Conservation (phyloP, 495 filamentous ascomycete species). For the Copromyces sp. region DNA sequence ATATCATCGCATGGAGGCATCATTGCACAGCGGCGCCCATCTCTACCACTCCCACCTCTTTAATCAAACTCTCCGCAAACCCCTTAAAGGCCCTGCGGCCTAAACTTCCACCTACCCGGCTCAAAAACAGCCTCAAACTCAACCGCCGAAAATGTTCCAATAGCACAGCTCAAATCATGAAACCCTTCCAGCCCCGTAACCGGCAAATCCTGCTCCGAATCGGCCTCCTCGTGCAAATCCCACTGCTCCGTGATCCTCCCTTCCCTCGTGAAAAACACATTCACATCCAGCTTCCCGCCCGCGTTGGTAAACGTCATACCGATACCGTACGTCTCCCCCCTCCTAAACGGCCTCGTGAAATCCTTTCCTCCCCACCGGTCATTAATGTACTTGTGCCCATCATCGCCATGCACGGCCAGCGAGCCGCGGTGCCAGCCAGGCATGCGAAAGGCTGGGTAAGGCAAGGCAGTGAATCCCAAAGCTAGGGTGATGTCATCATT, state of each 20-base stretch:
- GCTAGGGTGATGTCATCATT: constrained; percentile 54
- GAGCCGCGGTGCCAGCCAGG: constrained; percentile 87
- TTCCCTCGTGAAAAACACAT: constrained; percentile 72
- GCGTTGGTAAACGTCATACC: constrained; percentile 58
- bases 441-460: constrained; percentile 78
- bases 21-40: not conserved
- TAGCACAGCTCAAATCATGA: constrained; percentile 68
- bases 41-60: not conserved
- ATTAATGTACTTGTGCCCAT: constrained; percentile 80
- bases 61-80: not conserved
- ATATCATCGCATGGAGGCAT: not conserved
- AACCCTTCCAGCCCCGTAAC: constrained; percentile 69
- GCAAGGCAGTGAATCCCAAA: constrained; percentile 67
- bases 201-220: constrained; percentile 51
- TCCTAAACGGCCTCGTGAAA: constrained; percentile 45
- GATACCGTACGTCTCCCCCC: constrained; percentile 38
- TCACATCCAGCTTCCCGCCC: constrained; percentile 34
- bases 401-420: constrained; percentile 82
- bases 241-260: constrained; percentile 57
- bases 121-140: constrained; percentile 64
- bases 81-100: constrained; percentile 6
- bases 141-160: constrained; percentile 65
- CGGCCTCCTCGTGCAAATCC: constrained; percentile 77
- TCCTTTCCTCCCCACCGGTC: constrained; percentile 72
- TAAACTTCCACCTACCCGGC: constrained; percentile 31